These are phyloP conservation scores for Schizophyllum commune DNA, from an alignment of 1,284 basidiomycete genomes.

Conservation along the genomic window DNA sequence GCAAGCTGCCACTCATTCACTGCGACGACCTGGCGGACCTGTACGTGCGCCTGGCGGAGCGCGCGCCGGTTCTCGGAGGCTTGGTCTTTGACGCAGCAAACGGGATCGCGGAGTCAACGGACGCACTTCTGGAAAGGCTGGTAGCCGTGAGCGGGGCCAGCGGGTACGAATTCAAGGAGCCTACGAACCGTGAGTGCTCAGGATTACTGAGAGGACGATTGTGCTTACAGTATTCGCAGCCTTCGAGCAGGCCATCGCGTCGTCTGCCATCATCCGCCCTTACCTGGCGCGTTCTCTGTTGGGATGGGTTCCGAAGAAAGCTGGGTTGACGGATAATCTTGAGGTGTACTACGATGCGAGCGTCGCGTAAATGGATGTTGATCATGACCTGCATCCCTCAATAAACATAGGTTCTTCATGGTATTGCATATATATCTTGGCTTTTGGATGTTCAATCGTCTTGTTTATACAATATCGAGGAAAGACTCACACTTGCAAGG, in stretches of 20 bases:
- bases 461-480: no score
- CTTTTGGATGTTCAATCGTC: no score
- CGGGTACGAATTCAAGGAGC: conserved; percentile 10
- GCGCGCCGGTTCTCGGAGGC: conserved; percentile 30
- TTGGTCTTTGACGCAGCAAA: conserved; percentile 40
- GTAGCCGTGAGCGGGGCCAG: conserved; percentile 31
- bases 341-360: conserved; percentile 36
- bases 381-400: no score
- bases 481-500: no score
- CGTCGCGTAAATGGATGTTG: neutral
- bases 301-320: conserved; percentile 39
- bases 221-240: conserved; percentile 11
- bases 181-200: conserved; percentile 25
- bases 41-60: conserved; percentile 36
- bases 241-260: conserved; percentile 26
- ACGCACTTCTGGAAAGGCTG: conserved; percentile 35
- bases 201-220: conserved; percentile 8
- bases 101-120: conserved; percentile 33
- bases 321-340: conserved; percentile 37
- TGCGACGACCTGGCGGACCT: conserved; percentile 44
- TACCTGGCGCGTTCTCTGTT: conserved; percentile 36
- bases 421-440: no score
- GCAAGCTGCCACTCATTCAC: conserved; percentile 36
- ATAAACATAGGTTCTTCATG: no score
- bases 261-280: conserved; percentile 29